Conservation (phyloP, 352 stramenopile genomes). For the Blastocystis sp. region DNA sequence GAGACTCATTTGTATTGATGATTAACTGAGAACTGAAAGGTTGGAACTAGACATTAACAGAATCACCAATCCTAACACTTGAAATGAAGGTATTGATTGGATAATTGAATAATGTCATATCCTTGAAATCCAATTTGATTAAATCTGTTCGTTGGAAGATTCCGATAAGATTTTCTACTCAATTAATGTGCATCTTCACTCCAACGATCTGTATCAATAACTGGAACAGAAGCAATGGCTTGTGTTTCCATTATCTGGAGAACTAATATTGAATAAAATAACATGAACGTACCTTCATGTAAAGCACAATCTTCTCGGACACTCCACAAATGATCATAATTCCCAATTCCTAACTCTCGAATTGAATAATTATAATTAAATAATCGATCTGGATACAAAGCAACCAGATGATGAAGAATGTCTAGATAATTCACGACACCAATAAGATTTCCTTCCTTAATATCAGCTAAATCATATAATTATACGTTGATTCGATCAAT, state of each 20-base stretch:
- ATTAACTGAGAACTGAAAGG: conserved; percentile 42
- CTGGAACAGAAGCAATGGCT: conserved; percentile 20
- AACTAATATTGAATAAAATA: neutral
- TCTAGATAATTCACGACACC: conserved; percentile 53
- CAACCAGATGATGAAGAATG: conserved; percentile 45
- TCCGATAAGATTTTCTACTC: conserved; percentile 22
- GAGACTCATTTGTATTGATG: conserved; percentile 39
- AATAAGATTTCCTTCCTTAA: conserved; percentile 52
- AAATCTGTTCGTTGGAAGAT: conserved; percentile 50
- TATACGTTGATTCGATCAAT: conserved; percentile 26
- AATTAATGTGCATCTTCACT: neutral
- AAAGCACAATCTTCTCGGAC: conserved; percentile 26
- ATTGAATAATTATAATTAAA: conserved; percentile 58
- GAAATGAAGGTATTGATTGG: conserved; percentile 57
- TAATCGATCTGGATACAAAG: conserved; percentile 21
- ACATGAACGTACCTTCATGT: neutral
- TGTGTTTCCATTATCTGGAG: conserved; percentile 51
- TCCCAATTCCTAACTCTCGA: conserved; percentile 13
- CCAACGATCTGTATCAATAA: conserved; percentile 15
- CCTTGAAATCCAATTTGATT: conserved; percentile 55
- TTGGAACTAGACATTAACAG: neutral
- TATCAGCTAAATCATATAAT: neutral
- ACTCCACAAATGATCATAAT: conserved; percentile 31
- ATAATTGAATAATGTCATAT: conserved; percentile 48
- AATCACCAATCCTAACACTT: neutral